These are phyloP conservation scores for Thalassia testudinum DNA, from an alignment of 116 monocot genomes.

Conservation along the genomic window DNA sequence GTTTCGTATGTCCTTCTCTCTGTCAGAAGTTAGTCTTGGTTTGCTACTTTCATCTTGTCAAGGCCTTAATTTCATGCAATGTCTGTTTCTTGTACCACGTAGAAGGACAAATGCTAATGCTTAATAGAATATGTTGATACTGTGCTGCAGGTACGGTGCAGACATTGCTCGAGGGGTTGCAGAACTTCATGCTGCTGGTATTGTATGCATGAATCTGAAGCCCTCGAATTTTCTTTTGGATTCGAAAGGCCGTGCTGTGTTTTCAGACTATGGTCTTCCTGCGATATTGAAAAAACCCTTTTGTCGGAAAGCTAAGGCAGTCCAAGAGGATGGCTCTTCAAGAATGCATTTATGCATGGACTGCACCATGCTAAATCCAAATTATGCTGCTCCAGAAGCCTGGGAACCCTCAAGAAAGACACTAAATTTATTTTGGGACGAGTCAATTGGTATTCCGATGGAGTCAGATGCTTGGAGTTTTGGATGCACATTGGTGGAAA, in stretches of 20 bases:
- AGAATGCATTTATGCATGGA: slow-evolving; percentile 83
- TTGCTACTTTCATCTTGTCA: background rate
- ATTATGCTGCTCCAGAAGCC: slow-evolving; percentile 93
- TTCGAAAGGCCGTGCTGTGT: slow-evolving; percentile 45
- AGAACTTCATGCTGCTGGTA: slow-evolving; percentile 93
- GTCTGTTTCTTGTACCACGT: background rate
- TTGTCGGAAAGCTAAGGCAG: slow-evolving; percentile 40
- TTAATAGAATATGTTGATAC: no score
- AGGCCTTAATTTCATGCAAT: background rate
- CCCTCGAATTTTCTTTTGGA: slow-evolving; percentile 96
- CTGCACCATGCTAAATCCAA: slow-evolving; percentile 76
- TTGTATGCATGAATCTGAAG: slow-evolving; percentile 93
- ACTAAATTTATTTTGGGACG: slow-evolving; percentile 82
- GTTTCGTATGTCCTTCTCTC: background rate
- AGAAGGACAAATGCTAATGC: background rate
- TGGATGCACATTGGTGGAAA: slow-evolving; percentile 91
- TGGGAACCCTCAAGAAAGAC: slow-evolving; percentile 87
- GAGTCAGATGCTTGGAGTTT: slow-evolving; percentile 99
- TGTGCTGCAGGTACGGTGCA: slow-evolving; percentile 78
- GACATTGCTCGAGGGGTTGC: slow-evolving; percentile 98
- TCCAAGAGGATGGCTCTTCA: slow-evolving; percentile 37
- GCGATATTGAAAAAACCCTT: slow-evolving; percentile 78
- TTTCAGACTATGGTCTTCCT: slow-evolving; percentile 95
- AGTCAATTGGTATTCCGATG: slow-evolving; percentile 60
- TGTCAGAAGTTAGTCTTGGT: background rate